These are phyloP conservation scores for Sporothrix curviconia DNA, from an alignment of 2,329 filamentous ascomycete genomes.

Conservation along the genomic window DNA sequence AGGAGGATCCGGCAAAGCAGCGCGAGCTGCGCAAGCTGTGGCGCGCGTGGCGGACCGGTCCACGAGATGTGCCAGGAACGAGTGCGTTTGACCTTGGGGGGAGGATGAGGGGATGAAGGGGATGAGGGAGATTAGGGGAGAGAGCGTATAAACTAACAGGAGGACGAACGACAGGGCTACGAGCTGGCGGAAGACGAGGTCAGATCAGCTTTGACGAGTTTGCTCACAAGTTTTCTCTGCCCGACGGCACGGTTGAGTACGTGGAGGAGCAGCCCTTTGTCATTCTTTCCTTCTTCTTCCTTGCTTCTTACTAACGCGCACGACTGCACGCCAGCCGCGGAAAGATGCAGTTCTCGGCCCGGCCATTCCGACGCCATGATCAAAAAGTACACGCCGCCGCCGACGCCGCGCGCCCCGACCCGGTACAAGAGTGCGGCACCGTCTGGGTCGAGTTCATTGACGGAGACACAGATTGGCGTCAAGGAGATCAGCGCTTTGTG, in stretches of 20 bases:
- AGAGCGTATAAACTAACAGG: constrained; percentile 3
- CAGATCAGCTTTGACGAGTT: constrained; percentile 79
- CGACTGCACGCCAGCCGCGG: constrained; percentile 65
- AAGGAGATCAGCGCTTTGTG: constrained; percentile 85
- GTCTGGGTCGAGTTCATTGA: constrained; percentile 91
- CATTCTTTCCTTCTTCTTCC: background rate
- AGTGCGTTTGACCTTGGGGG: constrained; percentile 46
- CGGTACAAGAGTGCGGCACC: constrained; percentile 68
- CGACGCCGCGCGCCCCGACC: constrained; percentile 64
- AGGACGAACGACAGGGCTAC: constrained; percentile 63
- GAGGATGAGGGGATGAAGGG: constrained; percentile 13
- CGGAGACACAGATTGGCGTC: constrained; percentile 72
- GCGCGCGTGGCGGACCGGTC: constrained; percentile 86
- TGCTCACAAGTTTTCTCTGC: constrained; percentile 61
- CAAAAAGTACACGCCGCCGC: constrained; percentile 69
- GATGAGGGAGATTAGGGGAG: background rate
- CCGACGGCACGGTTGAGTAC: constrained; percentile 68
- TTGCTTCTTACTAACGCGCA: background rate
- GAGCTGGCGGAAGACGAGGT: constrained; percentile 85
- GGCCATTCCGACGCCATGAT: constrained; percentile 80
- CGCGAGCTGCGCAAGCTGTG: constrained; percentile 65
- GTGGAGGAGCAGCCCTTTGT: background rate
- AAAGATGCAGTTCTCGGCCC: constrained; percentile 81
- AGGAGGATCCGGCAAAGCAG: constrained; percentile 35
- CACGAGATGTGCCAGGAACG: constrained; percentile 93